Evolutionary conservation across 2,329 filamentous ascomycete genomes (phyloP), one percentile per base, ranked within the genome.

Genomic region (Macrophomina phaseolina): DNA sequence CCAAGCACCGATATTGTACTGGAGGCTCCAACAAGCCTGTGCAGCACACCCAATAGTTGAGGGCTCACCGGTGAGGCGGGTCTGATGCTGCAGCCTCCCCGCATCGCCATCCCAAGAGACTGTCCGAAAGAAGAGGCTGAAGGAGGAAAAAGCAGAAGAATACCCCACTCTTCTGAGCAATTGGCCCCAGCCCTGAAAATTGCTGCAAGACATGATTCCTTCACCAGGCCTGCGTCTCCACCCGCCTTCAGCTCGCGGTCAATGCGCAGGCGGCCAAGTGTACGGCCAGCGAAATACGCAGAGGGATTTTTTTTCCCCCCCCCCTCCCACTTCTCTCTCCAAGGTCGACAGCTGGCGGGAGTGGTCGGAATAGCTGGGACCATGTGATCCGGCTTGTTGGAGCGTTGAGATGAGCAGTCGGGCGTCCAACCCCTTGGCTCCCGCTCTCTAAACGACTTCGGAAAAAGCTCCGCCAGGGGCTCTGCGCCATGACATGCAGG

Each of bases 401-500:
- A 48, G 42, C 28, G 14, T 23, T 40, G 34, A 55, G 52, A 55
- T 55, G 52, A 55, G n/a, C 34, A 36, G 14, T 45, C 45, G 49
- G 58, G 58, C 58, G 58, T 49, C 58, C 58, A 62, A 49, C 58
- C 58, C 58, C 58, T 62, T 62, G 42, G 58, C 58, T 49, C 58
- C 58, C 56, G 56, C 56, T 36, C 28, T 46, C 40, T 34, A 45
- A 30, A 61, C 56, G n/a, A 9, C 40, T 48, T 45, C 56, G 56
- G 56, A 61, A 61, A 46, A 46, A 61, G 56, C 28, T 61, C 56
- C 56, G 56, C 56, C 56, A 61, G 56, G 56, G 56, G 56, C 40
- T 48, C 40, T 40, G 56, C 56, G 56, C 56, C 56, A 61, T 61
- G 56, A 61, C 56, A 61, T 48, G 56, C 56, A 48, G 56, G 23